These are phyloP conservation scores for Eucalyptus viminalis DNA, from an alignment of 345 rosid species.

Conservation along the genomic window DNA sequence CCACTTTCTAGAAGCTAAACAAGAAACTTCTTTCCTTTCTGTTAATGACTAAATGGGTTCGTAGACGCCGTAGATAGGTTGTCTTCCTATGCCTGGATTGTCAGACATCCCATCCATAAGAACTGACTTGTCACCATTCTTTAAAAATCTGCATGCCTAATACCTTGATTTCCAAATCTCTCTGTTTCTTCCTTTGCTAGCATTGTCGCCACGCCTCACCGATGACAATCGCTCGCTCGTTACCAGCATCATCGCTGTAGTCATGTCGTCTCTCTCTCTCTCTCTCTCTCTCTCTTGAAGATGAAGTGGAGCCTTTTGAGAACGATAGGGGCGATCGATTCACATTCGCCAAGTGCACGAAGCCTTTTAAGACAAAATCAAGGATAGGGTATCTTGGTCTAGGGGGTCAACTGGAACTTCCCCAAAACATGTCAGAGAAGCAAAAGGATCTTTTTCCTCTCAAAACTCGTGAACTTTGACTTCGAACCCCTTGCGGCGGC, in stretches of 20 bases:
- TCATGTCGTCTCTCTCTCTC: not conserved
- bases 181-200: not conserved
- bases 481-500: not conserved
- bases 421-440: not conserved
- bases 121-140: not conserved
- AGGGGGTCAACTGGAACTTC: not conserved
- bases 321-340: not conserved
- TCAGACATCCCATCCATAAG: not conserved
- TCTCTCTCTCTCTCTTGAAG: not conserved
- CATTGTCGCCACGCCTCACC: not conserved
- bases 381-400: not conserved
- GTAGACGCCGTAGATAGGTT: not conserved
- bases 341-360: not conserved
- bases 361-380: not conserved
- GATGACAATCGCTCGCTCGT: not conserved
- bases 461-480: not conserved
- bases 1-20: not conserved
- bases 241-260: not conserved
- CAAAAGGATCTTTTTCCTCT: not conserved
- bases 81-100: not conserved
- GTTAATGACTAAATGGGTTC: not conserved
- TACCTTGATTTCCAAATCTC: not conserved
- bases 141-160: not conserved
- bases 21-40: not conserved
- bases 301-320: not conserved